These are phyloP conservation scores for sorghum (Sorghum bicolor) DNA, from an alignment of 176 grass and related monocot species.

Conservation along the genomic window Sorghum_bicolor_NCBIv3 NC_012872.2:57441501-57442000, in stretches of 20 bases:
- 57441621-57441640: neutral
- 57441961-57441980: neutral
- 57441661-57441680: neutral
- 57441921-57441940: neutral
- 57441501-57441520: conserved; percentile 64
- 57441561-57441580: conserved; percentile 69
- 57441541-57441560: conserved; percentile 77
- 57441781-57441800: neutral
- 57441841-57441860: too few relatives aligned
- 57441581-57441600: neutral
- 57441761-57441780: conserved; percentile 16
- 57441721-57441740: neutral
- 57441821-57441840: neutral
- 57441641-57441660: neutral
- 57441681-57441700: neutral
- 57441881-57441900: neutral
- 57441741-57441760: conserved; percentile 19
- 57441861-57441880: too few relatives aligned
- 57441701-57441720: conserved; percentile 31
- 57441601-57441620: neutral
- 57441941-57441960: neutral
- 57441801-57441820: neutral
- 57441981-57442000: neutral
- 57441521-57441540: conserved; percentile 96
- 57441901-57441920: too few relatives aligned